These are phyloP conservation scores for Malassezia equina DNA, from an alignment of 1,284 basidiomycete genomes.

Conservation along the genomic window DNA sequence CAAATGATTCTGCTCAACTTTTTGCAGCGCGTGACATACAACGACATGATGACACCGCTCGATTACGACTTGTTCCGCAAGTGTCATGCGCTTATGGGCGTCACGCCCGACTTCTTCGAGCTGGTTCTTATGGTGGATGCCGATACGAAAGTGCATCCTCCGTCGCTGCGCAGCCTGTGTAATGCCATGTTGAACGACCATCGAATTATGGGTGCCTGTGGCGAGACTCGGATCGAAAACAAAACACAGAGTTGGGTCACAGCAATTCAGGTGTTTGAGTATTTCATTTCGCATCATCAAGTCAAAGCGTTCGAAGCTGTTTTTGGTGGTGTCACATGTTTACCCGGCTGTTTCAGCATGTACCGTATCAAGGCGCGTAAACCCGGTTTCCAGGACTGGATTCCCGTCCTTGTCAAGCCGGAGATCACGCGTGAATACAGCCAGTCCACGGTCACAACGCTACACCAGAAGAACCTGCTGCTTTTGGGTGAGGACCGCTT, in stretches of 20 bases:
- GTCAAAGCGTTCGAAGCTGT: conserved; percentile 98
- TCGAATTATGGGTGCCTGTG: conserved; percentile 97
- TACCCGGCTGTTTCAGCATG: conserved; percentile 99
- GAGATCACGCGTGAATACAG: conserved; percentile 97
- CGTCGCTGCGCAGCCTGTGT: conserved; percentile 31
- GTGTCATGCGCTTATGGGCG: conserved; percentile 88
- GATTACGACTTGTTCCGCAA: conserved; percentile 98
- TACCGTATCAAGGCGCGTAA: conserved; percentile 91
- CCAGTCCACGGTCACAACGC: conserved; percentile 78
- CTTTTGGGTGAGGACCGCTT: conserved; percentile 97
- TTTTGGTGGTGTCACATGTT: conserved; percentile 96
- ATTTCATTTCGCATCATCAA: conserved; percentile 97
- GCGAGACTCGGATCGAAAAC: conserved; percentile 96
- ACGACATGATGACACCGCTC: conserved; percentile 93
- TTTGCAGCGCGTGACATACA: conserved; percentile 95
- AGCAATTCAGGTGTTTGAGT: conserved; percentile 94
- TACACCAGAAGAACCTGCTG: conserved; percentile 96
- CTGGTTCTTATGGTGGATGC: conserved; percentile 97
- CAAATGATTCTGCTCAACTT: conserved; percentile 99
- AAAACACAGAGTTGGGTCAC: conserved; percentile 93
- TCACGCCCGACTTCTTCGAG: conserved; percentile 99
- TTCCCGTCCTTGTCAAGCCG: conserved; percentile 91
- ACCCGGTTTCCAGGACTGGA: conserved; percentile 76
- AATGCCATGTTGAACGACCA: conserved; percentile 95
- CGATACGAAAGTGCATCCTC: conserved; percentile 56